phyloP scores from a whole-genome alignment of 306 rosid genomes.

The Vigna mungo region DNA sequence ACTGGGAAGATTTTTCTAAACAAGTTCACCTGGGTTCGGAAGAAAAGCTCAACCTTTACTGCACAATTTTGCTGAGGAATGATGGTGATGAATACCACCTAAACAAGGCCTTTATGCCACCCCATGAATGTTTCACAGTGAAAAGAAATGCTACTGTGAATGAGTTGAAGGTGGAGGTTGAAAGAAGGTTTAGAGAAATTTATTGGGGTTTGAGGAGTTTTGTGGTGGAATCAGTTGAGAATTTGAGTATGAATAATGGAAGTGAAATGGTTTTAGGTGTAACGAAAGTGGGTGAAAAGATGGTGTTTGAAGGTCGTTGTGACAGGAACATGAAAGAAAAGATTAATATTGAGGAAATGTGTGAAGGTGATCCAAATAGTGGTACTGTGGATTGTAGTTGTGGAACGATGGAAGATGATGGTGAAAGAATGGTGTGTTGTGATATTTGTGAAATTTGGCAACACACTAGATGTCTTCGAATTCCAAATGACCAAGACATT shows the following conservation, averaged over 20 bases:
- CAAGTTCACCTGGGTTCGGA: constrained; percentile 51
- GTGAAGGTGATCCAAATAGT: constrained; percentile 52
- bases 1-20: constrained; percentile 47
- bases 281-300: constrained; percentile 67
- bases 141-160: constrained; percentile 61
- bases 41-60: constrained; percentile 57
- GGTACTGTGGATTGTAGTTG: constrained; percentile 66
- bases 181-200: constrained; percentile 70
- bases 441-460: constrained; percentile 91
- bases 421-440: constrained; percentile 81
- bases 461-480: constrained; percentile 78
- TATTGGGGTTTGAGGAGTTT: constrained; percentile 75
- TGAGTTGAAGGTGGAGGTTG: constrained; percentile 75
- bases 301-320: constrained; percentile 60
- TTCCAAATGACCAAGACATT: constrained; percentile 69
- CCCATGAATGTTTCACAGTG: constrained; percentile 67
- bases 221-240: constrained; percentile 60
- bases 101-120: constrained; percentile 48
- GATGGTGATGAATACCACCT: constrained; percentile 23
- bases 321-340: constrained; percentile 28
- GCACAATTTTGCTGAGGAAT: constrained; percentile 58
- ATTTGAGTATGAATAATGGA: constrained; percentile 55
- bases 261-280: constrained; percentile 58
- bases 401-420: constrained; percentile 88
- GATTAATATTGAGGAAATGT: constrained; percentile 36